Evolutionary conservation across 352 stramenopile genomes (phyloP).

Genomic region (Globisporangium recalcitrans): DNA sequence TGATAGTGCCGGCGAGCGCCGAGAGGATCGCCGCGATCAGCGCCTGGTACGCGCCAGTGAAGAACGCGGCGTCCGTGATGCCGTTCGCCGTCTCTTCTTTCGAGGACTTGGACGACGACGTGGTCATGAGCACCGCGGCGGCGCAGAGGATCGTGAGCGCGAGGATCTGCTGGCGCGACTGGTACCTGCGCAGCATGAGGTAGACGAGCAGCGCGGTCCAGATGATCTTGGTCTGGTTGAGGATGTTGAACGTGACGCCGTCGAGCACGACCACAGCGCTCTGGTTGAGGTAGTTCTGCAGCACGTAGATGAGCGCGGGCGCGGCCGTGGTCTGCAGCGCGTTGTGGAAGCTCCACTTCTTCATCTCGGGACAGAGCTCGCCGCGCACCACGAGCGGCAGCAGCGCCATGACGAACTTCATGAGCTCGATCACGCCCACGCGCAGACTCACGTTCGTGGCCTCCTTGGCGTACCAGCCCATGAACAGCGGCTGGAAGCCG

Average conservation of each 20-base stretch:
- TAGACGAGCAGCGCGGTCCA: conserved; percentile 82
- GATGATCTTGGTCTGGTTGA: conserved; percentile 89
- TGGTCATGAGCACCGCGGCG: conserved; percentile 74
- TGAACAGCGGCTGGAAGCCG: conserved; percentile 71
- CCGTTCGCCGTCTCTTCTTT: not conserved
- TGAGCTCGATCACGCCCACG: conserved; percentile 66
- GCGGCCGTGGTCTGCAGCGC: conserved; percentile 61
- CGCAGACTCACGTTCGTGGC: conserved; percentile 57
- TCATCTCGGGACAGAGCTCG: conserved; percentile 45
- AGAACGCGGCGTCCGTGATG: conserved; percentile 35
- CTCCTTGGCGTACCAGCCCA: conserved; percentile 64
- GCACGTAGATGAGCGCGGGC: conserved; percentile 74
- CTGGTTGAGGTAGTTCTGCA: conserved; percentile 84
- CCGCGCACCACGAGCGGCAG: conserved; percentile 50
- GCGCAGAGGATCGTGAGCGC: conserved; percentile 65
- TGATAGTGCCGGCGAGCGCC: conserved; percentile 68
- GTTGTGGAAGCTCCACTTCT: conserved; percentile 53
- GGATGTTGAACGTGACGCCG: conserved; percentile 79
- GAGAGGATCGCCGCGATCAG: conserved; percentile 69
- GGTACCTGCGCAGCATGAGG: conserved; percentile 61
- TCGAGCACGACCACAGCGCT: conserved; percentile 70
- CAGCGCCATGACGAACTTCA: conserved; percentile 68
- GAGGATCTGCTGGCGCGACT: conserved; percentile 64
- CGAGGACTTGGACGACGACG: conserved; percentile 22
- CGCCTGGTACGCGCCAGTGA: conserved; percentile 70